These are phyloP conservation scores for Tolypocladium album DNA, from an alignment of 2,329 filamentous ascomycete species.

Conservation along the genomic window DNA sequence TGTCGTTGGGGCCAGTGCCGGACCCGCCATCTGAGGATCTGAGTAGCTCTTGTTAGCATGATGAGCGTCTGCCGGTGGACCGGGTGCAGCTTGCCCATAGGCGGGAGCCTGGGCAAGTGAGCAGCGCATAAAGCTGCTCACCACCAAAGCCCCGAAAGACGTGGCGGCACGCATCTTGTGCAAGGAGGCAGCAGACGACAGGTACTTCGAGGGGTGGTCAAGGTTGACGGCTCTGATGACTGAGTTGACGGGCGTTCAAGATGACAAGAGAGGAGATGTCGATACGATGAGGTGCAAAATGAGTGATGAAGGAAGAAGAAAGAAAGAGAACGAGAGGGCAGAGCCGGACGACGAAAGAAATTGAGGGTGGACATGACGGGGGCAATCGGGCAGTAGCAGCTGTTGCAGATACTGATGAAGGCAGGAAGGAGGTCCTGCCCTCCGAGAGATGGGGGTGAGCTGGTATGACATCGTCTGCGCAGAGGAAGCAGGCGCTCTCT, in stretches of 20 bases:
- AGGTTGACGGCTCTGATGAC: slow-evolving; percentile 1
- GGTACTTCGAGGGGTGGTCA: neutral
- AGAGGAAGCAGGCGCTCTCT: neutral
- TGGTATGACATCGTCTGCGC: neutral
- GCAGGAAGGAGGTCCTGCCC: slow-evolving; percentile 1
- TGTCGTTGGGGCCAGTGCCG: slow-evolving; percentile 2
- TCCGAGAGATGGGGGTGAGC: neutral
- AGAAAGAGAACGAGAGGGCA: neutral
- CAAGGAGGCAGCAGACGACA: slow-evolving; percentile 1
- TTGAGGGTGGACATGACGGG: neutral
- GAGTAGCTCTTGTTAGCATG: slow-evolving; percentile 2
- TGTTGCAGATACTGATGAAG: neutral
- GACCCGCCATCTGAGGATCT: slow-evolving; percentile 8
- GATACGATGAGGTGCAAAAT: slow-evolving; percentile 1
- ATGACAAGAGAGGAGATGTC: slow-evolving; percentile 7
- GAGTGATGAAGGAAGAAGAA: slow-evolving; percentile 2
- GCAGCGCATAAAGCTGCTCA: slow-evolving; percentile 21
- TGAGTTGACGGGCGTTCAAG: slow-evolving; percentile 3
- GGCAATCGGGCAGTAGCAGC: neutral
- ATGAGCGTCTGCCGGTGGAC: neutral
- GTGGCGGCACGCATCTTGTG: slow-evolving; percentile 27
- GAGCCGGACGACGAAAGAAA: neutral
- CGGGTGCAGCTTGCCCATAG: slow-evolving; percentile 18
- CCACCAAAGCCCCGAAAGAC: slow-evolving; percentile 23
- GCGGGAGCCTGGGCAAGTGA: slow-evolving; percentile 19